phyloP scores from a whole-genome alignment of 2,329 filamentous ascomycete genomes.

The Neofusicoccum sp. region DNA sequence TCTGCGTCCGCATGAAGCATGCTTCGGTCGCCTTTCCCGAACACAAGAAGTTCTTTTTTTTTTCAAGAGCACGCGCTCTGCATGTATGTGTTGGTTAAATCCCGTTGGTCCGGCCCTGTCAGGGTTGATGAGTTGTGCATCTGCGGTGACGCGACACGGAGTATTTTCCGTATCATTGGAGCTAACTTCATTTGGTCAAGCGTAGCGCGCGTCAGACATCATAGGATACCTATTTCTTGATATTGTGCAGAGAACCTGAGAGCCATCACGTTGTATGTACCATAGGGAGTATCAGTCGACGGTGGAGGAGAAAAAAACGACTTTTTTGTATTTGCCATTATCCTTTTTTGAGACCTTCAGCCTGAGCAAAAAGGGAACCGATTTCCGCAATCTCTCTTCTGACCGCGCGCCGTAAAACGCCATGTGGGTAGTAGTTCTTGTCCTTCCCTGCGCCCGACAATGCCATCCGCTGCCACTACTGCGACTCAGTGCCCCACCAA shows the following conservation, averaged over 20 bases:
- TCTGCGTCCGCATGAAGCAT: background rate
- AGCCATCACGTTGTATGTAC: too few species aligned
- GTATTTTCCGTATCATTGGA: background rate
- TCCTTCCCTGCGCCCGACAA: constrained; percentile 7
- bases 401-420: constrained; percentile 12
- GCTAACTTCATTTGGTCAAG: background rate
- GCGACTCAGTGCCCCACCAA: background rate
- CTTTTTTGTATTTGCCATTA: too few species aligned
- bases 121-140: background rate
- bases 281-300: too few species aligned
- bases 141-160: background rate
- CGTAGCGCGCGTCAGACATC: too few species aligned
- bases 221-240: too few species aligned
- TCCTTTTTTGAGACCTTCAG: too few species aligned
- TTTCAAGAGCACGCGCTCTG: background rate
- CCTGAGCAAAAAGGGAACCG: background rate
- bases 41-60: background rate
- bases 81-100: background rate
- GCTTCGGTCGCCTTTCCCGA: background rate
- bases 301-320: too few species aligned
- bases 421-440: constrained; percentile 7
- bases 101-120: background rate
- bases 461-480: background rate
- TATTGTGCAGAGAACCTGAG: too few species aligned
- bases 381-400: background rate